These are phyloP conservation scores for Aphanomyces astaci DNA, from an alignment of 352 stramenopile species.

Conservation along the genomic window DNA sequence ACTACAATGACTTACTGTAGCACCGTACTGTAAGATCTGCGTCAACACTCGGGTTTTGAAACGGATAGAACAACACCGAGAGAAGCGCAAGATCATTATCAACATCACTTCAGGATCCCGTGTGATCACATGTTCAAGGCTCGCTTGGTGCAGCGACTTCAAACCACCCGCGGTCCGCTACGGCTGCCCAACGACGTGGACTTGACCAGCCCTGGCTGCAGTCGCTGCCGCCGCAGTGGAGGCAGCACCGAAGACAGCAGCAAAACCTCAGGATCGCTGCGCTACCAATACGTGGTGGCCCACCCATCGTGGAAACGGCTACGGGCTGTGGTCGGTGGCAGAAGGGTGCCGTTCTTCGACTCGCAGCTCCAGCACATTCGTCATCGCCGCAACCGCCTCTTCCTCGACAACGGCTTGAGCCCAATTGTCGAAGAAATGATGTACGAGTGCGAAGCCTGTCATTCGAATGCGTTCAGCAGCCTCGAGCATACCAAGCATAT, in stretches of 20 bases:
- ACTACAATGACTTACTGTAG: no score
- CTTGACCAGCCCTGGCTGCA: background rate
- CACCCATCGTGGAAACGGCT: background rate
- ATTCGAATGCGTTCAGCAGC: background rate
- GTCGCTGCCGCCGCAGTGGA: background rate
- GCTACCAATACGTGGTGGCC: conserved; percentile 3
- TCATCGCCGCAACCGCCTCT: background rate
- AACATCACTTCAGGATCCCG: no score
- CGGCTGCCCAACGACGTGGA: background rate
- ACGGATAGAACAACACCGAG: no score
- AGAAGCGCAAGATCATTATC: no score
- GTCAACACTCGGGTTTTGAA: no score
- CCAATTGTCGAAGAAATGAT: background rate
- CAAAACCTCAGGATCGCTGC: no score
- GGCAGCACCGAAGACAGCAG: background rate
- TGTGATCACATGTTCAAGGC: background rate
- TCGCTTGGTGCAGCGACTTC: background rate
- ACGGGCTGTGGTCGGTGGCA: background rate
- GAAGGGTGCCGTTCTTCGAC: background rate
- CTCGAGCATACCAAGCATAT: background rate
- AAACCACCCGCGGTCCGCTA: no score
- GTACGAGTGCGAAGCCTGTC: background rate
- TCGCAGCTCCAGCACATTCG: background rate
- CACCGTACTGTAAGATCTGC: no score
- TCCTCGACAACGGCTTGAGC: background rate